These are phyloP conservation scores for Raffaelea ambrosiae DNA, from an alignment of 2,329 filamentous ascomycete genomes.

Conservation along the genomic window DNA sequence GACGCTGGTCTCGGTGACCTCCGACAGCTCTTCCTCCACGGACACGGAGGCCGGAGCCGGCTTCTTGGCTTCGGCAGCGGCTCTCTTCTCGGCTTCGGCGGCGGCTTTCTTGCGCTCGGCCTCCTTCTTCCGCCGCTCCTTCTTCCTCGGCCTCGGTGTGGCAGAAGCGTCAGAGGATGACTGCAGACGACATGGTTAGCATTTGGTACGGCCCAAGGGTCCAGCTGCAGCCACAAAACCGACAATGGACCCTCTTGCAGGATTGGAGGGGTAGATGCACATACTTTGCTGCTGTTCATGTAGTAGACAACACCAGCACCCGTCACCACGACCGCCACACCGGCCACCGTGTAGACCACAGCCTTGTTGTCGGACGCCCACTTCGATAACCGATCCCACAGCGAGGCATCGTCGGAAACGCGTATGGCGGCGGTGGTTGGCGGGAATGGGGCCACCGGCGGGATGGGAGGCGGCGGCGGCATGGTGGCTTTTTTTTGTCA, in stretches of 20 bases:
- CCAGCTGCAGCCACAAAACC: too few relatives aligned
- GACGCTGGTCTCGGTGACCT: conserved; percentile 52
- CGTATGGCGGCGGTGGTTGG: conserved; percentile 32
- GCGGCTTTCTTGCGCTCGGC: conserved; percentile 47
- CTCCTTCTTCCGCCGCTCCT: conserved; percentile 83
- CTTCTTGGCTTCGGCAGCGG: conserved; percentile 20
- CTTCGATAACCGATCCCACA: conserved; percentile 82
- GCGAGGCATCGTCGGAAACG: conserved; percentile 52
- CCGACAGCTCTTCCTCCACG: conserved; percentile 58
- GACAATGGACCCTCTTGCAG: neutral
- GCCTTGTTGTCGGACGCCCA: conserved; percentile 97
- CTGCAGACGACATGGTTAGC: neutral
- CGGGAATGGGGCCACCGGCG: conserved; percentile 37
- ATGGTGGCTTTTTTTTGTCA: conserved; percentile 28
- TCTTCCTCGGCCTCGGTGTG: conserved; percentile 72
- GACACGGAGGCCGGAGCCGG: conserved; percentile 41
- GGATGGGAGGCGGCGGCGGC: conserved; percentile 25
- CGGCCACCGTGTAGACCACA: conserved; percentile 90
- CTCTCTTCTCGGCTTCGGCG: conserved; percentile 45
- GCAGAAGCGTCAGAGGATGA: conserved; percentile 1
- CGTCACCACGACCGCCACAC: conserved; percentile 84
- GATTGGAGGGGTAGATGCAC: conserved; percentile 15
- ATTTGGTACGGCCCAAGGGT: too few relatives aligned
- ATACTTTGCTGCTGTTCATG: conserved; percentile 54
- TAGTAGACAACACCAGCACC: conserved; percentile 93